Conservation (phyloP, 2,329 filamentous ascomycete genomes). For the Cladobotryum mycophilum region DNA sequence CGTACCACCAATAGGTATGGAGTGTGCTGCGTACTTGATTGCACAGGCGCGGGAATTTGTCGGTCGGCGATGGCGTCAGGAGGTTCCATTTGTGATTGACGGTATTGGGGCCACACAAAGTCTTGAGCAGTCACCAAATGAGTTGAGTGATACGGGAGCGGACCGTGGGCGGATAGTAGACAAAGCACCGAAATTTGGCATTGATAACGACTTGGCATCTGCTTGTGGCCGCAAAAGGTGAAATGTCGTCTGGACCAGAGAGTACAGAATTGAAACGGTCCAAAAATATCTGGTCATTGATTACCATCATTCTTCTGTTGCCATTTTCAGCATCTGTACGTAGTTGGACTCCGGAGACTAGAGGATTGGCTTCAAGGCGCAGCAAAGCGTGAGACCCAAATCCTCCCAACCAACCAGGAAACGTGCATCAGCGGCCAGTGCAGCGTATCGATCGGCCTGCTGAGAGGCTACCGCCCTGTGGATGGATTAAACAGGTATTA, state of each 20-base stretch:
- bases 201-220: constrained; percentile 4
- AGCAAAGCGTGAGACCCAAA: not conserved
- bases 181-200: not conserved
- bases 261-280: no score
- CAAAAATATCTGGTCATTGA: not conserved
- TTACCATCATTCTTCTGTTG: not conserved
- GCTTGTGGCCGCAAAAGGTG: not conserved
- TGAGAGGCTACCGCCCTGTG: not conserved
- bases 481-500: not conserved
- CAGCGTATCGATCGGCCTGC: constrained; percentile 2
- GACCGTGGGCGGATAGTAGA: not conserved
- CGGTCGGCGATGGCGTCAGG: constrained; percentile 11
- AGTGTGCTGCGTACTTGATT: constrained; percentile 9
- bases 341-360: not conserved
- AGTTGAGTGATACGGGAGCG: not conserved
- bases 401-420: constrained; percentile 7
- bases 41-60: constrained; percentile 10
- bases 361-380: no score
- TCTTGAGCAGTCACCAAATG: no score
- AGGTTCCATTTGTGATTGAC: not conserved
- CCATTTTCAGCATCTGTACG: constrained; percentile 6
- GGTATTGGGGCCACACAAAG: no score
- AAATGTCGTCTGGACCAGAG: not conserved
- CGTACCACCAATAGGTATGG: constrained; percentile 4
- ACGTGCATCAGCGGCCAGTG: constrained; percentile 6